Percentiles rank a stretch among this genome's conserved stretches.
phyloP scores from a whole-genome alignment of 495 filamentous ascomycete species.

The Pyrenula aspistea region DNA sequence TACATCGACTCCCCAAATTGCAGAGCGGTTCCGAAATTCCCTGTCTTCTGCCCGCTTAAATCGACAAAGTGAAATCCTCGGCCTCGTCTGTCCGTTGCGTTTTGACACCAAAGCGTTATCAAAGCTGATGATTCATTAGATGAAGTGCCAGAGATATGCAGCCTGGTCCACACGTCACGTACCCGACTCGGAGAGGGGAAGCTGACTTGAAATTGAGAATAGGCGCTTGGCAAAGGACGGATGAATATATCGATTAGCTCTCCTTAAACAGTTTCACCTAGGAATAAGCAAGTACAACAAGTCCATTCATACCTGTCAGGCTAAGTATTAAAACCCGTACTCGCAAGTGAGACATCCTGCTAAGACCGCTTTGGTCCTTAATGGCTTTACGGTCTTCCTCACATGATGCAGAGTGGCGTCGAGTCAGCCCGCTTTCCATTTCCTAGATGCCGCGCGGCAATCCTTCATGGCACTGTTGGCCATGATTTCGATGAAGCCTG shows the following conservation, averaged over 20 bases:
- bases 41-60: neutral
- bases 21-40: neutral
- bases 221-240: neutral
- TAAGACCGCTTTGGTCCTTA: neutral
- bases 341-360: neutral
- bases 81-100: neutral
- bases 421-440: neutral
- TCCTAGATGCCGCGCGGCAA: neutral
- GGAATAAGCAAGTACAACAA: neutral
- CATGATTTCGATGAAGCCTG: neutral
- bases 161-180: neutral
- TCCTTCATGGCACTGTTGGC: neutral
- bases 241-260: neutral
- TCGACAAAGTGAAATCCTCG: neutral
- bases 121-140: neutral
- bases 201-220: neutral
- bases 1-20: neutral
- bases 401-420: neutral
- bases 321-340: neutral
- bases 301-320: neutral
- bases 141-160: neutral
- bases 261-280: neutral
- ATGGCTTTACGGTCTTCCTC: neutral
- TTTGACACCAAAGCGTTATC: neutral
- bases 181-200: neutral